phyloP scores from a whole-genome alignment of 2,329 filamentous ascomycete species.

The Emergomyces orientalis region DNA sequence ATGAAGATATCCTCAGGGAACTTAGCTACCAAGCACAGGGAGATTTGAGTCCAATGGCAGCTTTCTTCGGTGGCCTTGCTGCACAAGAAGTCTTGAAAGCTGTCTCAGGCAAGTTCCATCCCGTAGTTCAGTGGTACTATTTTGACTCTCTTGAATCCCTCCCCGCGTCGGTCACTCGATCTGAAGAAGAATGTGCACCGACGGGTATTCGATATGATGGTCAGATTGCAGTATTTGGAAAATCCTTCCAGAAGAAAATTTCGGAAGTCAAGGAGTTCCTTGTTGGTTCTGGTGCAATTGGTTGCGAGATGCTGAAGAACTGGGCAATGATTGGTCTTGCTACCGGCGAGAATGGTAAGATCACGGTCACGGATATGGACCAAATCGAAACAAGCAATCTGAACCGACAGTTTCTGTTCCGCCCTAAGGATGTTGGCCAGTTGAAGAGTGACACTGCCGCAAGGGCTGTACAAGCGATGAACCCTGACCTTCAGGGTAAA shows the following conservation, averaged over 20 bases:
- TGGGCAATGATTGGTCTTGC: slow-evolving; percentile 98
- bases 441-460: slow-evolving; percentile 96
- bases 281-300: slow-evolving; percentile 92
- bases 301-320: slow-evolving; percentile 98
- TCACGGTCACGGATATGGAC: slow-evolving; percentile 94
- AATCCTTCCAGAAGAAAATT: slow-evolving; percentile 88
- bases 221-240: slow-evolving; percentile 92
- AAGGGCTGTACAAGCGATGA: slow-evolving; percentile 86
- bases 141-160: slow-evolving; percentile 97
- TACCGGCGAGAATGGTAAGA: slow-evolving; percentile 77
- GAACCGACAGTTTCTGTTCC: slow-evolving; percentile 94
- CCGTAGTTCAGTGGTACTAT: slow-evolving; percentile 93
- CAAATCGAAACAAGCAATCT: slow-evolving; percentile 98
- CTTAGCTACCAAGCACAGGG: slow-evolving; percentile 89
- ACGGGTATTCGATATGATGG: slow-evolving; percentile 83
- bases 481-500: slow-evolving; percentile 79
- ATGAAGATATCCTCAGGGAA: slow-evolving; percentile 87
- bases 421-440: slow-evolving; percentile 82
- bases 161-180: slow-evolving; percentile 62
- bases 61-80: slow-evolving; percentile 86
- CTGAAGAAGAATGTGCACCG: slow-evolving; percentile 81
- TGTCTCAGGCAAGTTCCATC: slow-evolving; percentile 94
- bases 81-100: slow-evolving; percentile 95
- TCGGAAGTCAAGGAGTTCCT: slow-evolving; percentile 85
- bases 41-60: slow-evolving; percentile 84